phyloP scores from a whole-genome alignment of 1,139 yeast genomes.

The Lodderomyces pseudojiufengensis region DNA sequence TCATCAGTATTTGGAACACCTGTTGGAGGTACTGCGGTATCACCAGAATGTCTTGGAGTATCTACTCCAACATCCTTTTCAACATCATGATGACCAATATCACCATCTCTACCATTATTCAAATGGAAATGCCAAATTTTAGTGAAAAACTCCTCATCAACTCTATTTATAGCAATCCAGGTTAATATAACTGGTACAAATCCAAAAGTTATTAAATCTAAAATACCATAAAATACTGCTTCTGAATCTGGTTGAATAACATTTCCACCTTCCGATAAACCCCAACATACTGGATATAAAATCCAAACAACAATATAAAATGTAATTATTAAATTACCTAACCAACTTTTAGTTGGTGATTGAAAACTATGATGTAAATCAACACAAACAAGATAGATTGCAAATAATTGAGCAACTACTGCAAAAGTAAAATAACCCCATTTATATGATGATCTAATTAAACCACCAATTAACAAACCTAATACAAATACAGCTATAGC shows the following conservation, averaged over 20 bases:
- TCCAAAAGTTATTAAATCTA: conserved; percentile 48
- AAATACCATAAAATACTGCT: conserved; percentile 61
- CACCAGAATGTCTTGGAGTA: conserved; percentile 36
- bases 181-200: conserved; percentile 38
- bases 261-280: conserved; percentile 65
- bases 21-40: conserved; percentile 28
- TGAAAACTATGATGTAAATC: conserved; percentile 13
- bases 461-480: conserved; percentile 50
- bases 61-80: conserved; percentile 22
- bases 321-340: conserved; percentile 27
- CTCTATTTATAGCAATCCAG: conserved; percentile 24
- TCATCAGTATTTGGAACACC: conserved; percentile 13
- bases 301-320: conserved; percentile 38
- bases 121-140: conserved; percentile 20
- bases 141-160: conserved; percentile 31
- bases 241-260: conserved; percentile 64
- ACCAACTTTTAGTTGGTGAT: conserved; percentile 13
- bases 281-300: conserved; percentile 60
- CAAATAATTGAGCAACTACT: conserved; percentile 34
- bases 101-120: conserved; percentile 8
- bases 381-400: conserved; percentile 26
- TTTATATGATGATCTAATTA: conserved; percentile 55
- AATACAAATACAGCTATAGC: conserved; percentile 50
- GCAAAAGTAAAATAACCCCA: conserved; percentile 61
- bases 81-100: conserved; percentile 5